Base-by-base conservation (phyloP, 208 protist genomes). In the Crithidia expoeki region DNA sequence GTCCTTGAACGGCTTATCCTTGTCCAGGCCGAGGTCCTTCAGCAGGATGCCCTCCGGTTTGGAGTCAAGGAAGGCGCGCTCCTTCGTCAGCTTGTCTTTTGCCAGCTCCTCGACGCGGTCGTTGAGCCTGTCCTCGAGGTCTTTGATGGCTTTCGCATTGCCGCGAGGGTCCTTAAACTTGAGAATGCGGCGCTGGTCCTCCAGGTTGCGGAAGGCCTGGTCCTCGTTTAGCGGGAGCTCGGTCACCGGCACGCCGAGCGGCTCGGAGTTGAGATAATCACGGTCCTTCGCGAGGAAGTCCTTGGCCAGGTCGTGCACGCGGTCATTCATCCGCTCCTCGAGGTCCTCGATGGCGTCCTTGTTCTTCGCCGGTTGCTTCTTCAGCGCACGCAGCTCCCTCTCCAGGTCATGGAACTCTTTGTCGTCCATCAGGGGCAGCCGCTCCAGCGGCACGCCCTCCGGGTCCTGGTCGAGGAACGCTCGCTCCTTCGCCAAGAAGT, bases 401-500 rank as follows among this genome's bases (percentile, higher is more conserved):
- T 89, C 86, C 81, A 92, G 85, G 9, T 85, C 72, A 32, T 68
- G 72, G 76, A 95, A 92, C n/a, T 81, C 59, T 21, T 77, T 75
- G 63, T 93, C 87, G 10, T 83, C 81, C 30, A 79, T 64, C 14
- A 95, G 74, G 17, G 81, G 76, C 56, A 94, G 53, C n/a, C 81
- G 75, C 47, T 73, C 55, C 50, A 94, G 71, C 46, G 84, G 84
- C 27, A 95, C 79, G 30, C 84, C 85, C 56, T 86, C 77, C 16
- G 81, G 84, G 33, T 88, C 75, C 34, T 74, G 84, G 69, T 90
- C 84, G 17, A 94, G 68, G 73, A 95, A 90, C 11, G 75, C 72
- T 33, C 84, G 85, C 76, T 91, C 86, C 76, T 92, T 92, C 44
- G 80, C 83, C 33, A 91, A 30, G 60, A 87, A 90, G 58, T 89